Evolutionary conservation across 2,329 filamentous ascomycete genomes (phyloP).

Genomic region (Fusarium foetens): DNA sequence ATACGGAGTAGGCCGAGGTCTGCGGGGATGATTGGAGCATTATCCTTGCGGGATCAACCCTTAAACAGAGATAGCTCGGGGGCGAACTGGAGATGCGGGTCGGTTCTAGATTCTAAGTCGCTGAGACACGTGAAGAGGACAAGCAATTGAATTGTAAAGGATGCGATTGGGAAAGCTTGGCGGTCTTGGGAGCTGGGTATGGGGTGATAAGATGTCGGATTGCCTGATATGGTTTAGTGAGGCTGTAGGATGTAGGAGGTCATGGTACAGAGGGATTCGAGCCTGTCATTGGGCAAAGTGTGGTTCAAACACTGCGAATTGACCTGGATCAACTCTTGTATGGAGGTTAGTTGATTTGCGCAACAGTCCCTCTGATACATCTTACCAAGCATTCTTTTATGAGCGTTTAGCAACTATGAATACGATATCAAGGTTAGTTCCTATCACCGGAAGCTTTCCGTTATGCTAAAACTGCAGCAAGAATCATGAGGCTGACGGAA

Average conservation of each 20-base stretch:
- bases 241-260: background rate
- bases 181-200: background rate
- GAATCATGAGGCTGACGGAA: rapidly evolving
- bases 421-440: too few species aligned
- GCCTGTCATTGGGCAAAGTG: background rate
- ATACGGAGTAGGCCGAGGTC: conserved; percentile 18
- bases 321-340: background rate
- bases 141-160: background rate
- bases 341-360: background rate
- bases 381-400: too few species aligned
- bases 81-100: background rate
- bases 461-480: background rate
- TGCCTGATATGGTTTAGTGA: background rate
- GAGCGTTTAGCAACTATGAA: background rate
- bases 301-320: too few species aligned
- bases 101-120: background rate
- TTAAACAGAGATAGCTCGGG: conserved; percentile 9
- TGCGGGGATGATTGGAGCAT: conserved; percentile 13
- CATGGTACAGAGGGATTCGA: background rate
- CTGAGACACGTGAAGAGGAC: background rate
- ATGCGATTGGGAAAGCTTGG: background rate
- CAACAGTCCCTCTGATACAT: rapidly evolving
- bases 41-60: background rate
- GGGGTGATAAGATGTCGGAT: background rate
- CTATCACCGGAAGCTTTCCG: too few species aligned